Percentiles rank a stretch among this genome's conserved stretches.
Evolutionary conservation across 2,329 filamentous ascomycete species (phyloP).

Genomic region (Aspergillus fischeri): DNA sequence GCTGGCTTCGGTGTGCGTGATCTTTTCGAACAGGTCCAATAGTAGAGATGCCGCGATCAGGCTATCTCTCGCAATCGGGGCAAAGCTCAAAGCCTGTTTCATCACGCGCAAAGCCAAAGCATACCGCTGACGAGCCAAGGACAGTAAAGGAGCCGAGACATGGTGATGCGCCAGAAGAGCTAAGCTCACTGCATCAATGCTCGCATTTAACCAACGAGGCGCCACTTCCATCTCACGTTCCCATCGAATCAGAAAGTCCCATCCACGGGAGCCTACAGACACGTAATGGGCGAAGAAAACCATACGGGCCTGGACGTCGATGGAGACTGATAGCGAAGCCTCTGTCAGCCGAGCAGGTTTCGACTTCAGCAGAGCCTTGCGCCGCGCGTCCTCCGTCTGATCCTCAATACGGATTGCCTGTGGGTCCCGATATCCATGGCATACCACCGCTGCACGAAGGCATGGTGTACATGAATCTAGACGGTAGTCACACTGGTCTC

Average conservation of each 20-base stretch:
- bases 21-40: not conserved
- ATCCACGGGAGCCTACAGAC: not conserved
- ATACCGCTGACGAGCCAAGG: not conserved
- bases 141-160: not conserved
- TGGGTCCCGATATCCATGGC: not conserved
- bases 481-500: not conserved
- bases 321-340: not conserved
- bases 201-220: not conserved
- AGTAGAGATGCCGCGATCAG: not conserved
- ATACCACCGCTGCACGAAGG: not conserved
- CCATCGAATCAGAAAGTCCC: not conserved
- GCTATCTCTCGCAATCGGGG: not conserved
- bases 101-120: not conserved
- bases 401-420: not conserved
- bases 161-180: not conserved
- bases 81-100: not conserved
- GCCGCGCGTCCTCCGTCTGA: not conserved
- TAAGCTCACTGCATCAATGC: not conserved
- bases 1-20: not conserved
- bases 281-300: not conserved
- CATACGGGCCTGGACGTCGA: not conserved
- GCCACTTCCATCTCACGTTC: not conserved
- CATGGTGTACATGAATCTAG: not conserved
- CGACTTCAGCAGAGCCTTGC: not conserved
- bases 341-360: not conserved